phyloP scores from a whole-genome alignment of 2,329 filamentous ascomycete species.

The Coniochaeta sp. region DNA sequence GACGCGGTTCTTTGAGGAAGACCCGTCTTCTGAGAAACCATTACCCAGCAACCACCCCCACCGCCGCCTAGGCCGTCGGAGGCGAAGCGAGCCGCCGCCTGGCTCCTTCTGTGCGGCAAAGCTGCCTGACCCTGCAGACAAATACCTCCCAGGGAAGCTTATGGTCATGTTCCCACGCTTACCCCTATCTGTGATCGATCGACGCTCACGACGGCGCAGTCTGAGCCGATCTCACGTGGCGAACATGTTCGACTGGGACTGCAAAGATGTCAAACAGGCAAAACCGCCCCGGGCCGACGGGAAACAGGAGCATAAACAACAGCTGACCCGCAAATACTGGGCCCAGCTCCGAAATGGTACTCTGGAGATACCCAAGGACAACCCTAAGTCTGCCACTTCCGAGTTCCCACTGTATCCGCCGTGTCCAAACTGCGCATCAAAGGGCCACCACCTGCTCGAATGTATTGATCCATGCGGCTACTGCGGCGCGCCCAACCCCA shows the following conservation, averaged over 20 bases:
- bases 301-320: background rate
- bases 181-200: constrained; percentile 21
- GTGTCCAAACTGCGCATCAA: constrained; percentile 23
- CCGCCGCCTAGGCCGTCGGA: background rate
- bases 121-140: constrained; percentile 14
- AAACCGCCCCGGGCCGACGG: background rate
- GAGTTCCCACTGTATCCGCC: background rate
- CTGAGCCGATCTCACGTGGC: constrained; percentile 26
- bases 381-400: too few relatives aligned
- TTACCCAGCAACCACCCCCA: background rate
- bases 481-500: constrained; percentile 19
- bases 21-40: background rate
- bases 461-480: constrained; percentile 24
- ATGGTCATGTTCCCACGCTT: constrained; percentile 28
- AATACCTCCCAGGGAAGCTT: constrained; percentile 10
- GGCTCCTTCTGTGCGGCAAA: constrained; percentile 14
- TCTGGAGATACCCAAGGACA: too few relatives aligned
- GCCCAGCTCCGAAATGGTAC: background rate
- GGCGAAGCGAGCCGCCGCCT: constrained; percentile 7
- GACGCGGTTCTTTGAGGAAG: background rate
- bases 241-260: constrained; percentile 24
- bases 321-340: too few relatives aligned
- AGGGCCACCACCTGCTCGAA: constrained; percentile 14
- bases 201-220: constrained; percentile 23
- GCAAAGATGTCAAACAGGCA: background rate